Evolutionary conservation across 495 filamentous ascomycete genomes (phyloP), one percentile per base, ranked within the genome.

Genomic region (Glutinoglossum americanum): DNA sequence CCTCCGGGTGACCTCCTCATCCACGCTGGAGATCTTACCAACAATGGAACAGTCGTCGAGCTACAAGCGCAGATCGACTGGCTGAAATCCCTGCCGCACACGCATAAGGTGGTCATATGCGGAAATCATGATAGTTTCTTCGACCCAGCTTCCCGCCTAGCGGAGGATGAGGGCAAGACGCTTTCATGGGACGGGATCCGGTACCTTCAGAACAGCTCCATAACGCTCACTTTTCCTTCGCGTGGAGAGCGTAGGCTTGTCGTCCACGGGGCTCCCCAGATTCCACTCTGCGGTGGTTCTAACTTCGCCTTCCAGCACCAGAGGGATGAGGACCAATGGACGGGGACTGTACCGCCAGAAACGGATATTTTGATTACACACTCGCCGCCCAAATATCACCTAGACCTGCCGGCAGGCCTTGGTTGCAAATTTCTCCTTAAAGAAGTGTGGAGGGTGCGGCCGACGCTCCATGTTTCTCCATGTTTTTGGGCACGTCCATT

Each of bases 101-200:
- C 69, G 33, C 73, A 89, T 60, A 94, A 94, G 67, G 76, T 96
- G 53, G 76, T 87, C 39, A 83, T 96, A 59, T 76, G 80, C 58
- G 90, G 90, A n/a, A 95, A 94, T 66, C 88, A 94, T 67, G 89
- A 94, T 63, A 77, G 76, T 62, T 89, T 79, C 68, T 82, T 94
- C 56, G 89, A 96, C 63, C 63, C 70, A 49, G 68, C 63, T 2
- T 66, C 67, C 23, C 68, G 76, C 51, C 65, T 57, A 13, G 68
- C 66, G 21, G 69, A 70, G 51, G 69, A 72, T 21, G 66, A 71
- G 57, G 64, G 68, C 54, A 63, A 71, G 58, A 61, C 63, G 28
- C 70, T 81, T 55, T 71, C 79, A 61, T 83, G 78, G 78, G 71
- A 62, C 58, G 60, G 74, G 28, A 71, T 84, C 51, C 72, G 76